Evolutionary conservation across 176 grass and related monocot genomes (phyloP).

Genomic region (Triticum turgidum): DNA sequence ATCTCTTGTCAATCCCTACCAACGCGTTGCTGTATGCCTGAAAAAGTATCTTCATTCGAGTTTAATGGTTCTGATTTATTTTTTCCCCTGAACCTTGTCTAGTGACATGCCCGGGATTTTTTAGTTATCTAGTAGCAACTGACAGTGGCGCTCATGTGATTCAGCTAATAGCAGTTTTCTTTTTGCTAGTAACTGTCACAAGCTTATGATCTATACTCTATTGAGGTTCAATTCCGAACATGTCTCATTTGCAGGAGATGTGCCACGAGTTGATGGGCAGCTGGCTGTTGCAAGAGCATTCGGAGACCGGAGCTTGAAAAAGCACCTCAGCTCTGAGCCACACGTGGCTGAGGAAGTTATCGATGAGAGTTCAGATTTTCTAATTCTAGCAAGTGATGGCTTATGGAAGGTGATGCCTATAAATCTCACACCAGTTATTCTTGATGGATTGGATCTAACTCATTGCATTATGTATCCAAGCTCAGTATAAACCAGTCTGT

Average conservation of each 20-base stretch:
- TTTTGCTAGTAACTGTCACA: not conserved
- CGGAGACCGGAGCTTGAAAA: conserved; percentile 89
- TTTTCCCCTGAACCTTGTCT: not conserved
- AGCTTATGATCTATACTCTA: not conserved
- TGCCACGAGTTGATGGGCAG: conserved; percentile 93
- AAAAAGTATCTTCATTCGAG: not conserved
- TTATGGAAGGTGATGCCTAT: conserved; percentile 88
- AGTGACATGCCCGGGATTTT: not conserved
- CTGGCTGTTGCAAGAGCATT: conserved; percentile 95
- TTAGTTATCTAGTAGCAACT: not conserved
- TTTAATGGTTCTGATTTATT: not conserved
- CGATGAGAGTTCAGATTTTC: conserved; percentile 57
- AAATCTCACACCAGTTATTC: conserved; percentile 5
- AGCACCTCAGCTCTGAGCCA: conserved; percentile 90
- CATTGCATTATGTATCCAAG: not conserved
- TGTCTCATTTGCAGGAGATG: conserved; percentile 70
- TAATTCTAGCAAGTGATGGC: conserved; percentile 98
- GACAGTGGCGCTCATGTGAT: not conserved
- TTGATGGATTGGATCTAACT: not conserved
- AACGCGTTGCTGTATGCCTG: not conserved
- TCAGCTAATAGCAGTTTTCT: conserved; percentile 16
- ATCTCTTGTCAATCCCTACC: not conserved
- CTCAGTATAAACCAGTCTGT: not conserved
- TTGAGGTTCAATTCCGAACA: conserved; percentile 5
- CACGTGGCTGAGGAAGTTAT: conserved; percentile 49